Evolutionary conservation across 1,284 basidiomycete genomes (phyloP).

Genomic region (Ganoderma lucidum): DNA sequence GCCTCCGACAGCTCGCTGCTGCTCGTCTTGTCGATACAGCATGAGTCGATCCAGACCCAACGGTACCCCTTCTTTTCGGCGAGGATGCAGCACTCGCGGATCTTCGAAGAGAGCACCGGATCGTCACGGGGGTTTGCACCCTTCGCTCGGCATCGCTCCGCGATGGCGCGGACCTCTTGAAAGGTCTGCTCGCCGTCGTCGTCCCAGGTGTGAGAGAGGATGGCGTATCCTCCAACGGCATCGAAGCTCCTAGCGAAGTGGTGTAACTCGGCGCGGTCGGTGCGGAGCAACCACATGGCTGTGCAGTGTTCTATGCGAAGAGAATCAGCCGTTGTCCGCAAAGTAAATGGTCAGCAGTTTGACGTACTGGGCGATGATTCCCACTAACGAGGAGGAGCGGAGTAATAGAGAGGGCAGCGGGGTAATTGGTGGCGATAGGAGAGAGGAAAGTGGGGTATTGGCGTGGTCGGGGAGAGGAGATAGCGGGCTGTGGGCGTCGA

Average conservation of each 20-base stretch:
- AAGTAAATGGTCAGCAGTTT: too few species aligned
- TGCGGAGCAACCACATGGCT: constrained; percentile 4
- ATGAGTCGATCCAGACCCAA: constrained; percentile 17
- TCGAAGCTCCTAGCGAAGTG: constrained; percentile 26
- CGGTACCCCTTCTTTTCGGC: constrained; percentile 16
- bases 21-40: constrained; percentile 21
- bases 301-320: too few species aligned
- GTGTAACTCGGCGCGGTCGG: constrained; percentile 8
- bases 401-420: too few species aligned
- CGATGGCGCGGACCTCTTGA: background rate
- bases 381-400: too few species aligned
- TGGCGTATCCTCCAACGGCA: constrained; percentile 14
- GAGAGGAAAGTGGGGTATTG: too few species aligned
- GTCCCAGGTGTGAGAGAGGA: constrained; percentile 14
- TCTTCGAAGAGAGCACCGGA: background rate
- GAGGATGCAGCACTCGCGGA: constrained; percentile 11
- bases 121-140: constrained; percentile 15
- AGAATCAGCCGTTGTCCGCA: too few species aligned
- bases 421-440: too few species aligned
- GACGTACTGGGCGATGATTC: too few species aligned
- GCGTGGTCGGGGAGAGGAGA: too few species aligned
- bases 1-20: constrained; percentile 16
- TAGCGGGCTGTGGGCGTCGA: too few species aligned
- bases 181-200: constrained; percentile 2
- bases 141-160: background rate